Base-by-base conservation (phyloP, 2,329 filamentous ascomycete genomes). In the Aspergillus amoenus region DNA sequence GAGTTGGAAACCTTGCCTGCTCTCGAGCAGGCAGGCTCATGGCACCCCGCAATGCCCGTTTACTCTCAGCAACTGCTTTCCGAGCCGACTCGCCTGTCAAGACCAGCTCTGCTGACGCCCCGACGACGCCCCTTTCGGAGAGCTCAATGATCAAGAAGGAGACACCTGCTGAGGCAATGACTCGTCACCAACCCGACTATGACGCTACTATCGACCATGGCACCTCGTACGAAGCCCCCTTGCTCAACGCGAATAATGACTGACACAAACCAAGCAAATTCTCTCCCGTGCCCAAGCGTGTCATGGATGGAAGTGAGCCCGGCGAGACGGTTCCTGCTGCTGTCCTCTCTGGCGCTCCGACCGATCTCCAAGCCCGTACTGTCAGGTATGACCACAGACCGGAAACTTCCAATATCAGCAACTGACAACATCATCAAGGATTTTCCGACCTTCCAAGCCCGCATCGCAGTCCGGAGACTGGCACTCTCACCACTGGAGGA, bases 391-490 rank as follows among this genome's bases (percentile, higher is more conserved):
- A 51, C 39, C 27, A 24, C 9, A 48, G 52, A 15, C 48, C 37
- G 21, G 18, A 12, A 41, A n/a, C 37, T 17, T 47, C 17, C 30
- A 51, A 53, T 52, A 52, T 34, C 46, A 53, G 13, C 21, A 40
- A 57, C 60, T 64, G 58, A 65, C 55, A 15, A 17, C 56, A 24
- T 48, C 55, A 11, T 37, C 57, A 70, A 97, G 93, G 70, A 99
- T 99, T 77, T 97, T 90, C 82, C 87, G 89, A 69, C 91, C 92
- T 49, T 73, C 90, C 57, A 99, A 99, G 79, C 87, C 94, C n/a
- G 93, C 94, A 37, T 97, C 93, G 43, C 94, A 99, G 78, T 97
- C 93, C 34, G 93, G 94, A 63, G 84, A 86, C 68, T 96, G 91
- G 89, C 87, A 90, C 72, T 80, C 84, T 55, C 86, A 90, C 72